Evolutionary conservation across 495 filamentous ascomycete species (phyloP), one percentile per base, ranked within the genome.

Genomic region (Chaetomium fimeti): DNA sequence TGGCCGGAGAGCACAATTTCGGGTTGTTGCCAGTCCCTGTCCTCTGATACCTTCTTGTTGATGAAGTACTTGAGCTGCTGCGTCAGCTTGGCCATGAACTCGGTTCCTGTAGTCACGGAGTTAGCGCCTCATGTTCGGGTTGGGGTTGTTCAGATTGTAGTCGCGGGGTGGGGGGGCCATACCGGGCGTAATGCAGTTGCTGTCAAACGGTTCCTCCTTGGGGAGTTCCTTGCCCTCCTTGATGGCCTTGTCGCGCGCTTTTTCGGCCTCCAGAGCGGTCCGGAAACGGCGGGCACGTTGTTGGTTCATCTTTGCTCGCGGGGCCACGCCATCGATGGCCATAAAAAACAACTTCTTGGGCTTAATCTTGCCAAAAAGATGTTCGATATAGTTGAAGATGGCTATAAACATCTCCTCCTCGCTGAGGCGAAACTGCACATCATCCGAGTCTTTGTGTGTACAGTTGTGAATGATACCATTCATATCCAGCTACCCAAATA

Each of bases 391-490:
- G 78, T 98, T 98, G 84, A 99, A 99, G 65, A 99, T 99, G 25
- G 91, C 89, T 66, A 98, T 97, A 76, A 98, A 98, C 93, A 97
- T 97, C 76, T 96, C 89, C 73, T 98, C 95, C 74, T 99, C 95
- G 53, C 88, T 91, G 82, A 99, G 89, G 56, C 93, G 92, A 72
- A 93, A 93, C 0, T 89, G 93, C 3, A 93, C 86, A 65, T 92
- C 92, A 60, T 90, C 91, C 12, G 90, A 88, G 71, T 99, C 94
- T 62, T 90, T 97, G 79, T 99, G 95, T 60, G 95, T 98, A 74
- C 95, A 99, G 74, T 99, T 99, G 75, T 99, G 95, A 69, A 99
- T 98, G 74, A 99, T 99, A 65, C 94, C 95, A 75, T 99, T 98
- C 95, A 98, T 97, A 70, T 98, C 94, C 68, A 97, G 84, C 86